phyloP scores from a whole-genome alignment of 2,329 filamentous ascomycete species.

The Cercospora nicotianae region DNA sequence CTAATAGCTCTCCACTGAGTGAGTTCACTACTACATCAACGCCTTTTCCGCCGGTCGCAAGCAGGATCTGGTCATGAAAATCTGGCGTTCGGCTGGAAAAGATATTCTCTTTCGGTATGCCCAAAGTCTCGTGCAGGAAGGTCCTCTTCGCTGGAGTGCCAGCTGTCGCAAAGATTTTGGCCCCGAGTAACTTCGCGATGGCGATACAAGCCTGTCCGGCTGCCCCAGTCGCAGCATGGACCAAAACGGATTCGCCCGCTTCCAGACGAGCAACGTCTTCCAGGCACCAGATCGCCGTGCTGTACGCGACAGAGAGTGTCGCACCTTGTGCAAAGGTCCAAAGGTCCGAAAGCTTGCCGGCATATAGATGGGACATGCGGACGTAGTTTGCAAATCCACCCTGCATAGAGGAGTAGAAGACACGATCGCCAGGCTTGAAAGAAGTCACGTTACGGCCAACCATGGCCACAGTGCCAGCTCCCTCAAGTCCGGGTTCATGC shows the following conservation, averaged over 20 bases:
- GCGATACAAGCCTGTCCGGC: conserved; percentile 35
- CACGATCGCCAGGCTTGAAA: conserved; percentile 10
- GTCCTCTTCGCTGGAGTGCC: conserved; percentile 19
- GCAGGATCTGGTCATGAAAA: conserved; percentile 26
- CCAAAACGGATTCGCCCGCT: conserved; percentile 38
- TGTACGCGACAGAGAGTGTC: conserved; percentile 19
- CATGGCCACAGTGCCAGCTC: conserved; percentile 12
- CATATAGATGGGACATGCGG: background rate
- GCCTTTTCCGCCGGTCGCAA: conserved; percentile 17
- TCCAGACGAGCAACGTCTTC: conserved; percentile 32
- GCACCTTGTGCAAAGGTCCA: conserved; percentile 10
- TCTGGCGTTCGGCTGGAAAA: conserved; percentile 34
- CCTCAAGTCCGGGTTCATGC: conserved; percentile 11
- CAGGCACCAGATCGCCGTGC: conserved; percentile 34
- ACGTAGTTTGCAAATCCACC: background rate
- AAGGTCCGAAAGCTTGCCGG: background rate
- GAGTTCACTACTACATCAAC: conserved; percentile 41
- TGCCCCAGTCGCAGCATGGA: conserved; percentile 36
- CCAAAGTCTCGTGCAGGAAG: conserved; percentile 28
- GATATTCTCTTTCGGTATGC: conserved; percentile 36
- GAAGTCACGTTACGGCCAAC: conserved; percentile 18
- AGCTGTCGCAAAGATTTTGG: conserved; percentile 34
- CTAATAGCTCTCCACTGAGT: conserved; percentile 31
- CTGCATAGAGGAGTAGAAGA: background rate
- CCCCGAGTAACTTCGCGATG: conserved; percentile 28